A percentile compares a stretch with the other conserved stretches of the same genome.
Evolutionary conservation across 805 yeast species (phyloP).

Genomic region (Saturnispora bothae): DNA sequence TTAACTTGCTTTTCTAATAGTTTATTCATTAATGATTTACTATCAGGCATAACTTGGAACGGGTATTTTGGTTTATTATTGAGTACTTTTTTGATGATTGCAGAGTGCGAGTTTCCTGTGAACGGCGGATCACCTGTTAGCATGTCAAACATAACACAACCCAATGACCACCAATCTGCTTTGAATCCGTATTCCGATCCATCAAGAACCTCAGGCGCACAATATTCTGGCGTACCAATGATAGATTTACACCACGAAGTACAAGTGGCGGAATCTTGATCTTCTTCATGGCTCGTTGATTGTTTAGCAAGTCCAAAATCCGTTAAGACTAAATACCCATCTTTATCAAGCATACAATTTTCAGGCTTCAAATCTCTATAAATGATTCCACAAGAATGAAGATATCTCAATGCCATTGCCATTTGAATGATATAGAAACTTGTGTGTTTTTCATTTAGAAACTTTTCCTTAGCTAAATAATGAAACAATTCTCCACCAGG

Average conservation of each 20-base stretch:
- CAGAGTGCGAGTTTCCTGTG: slow-evolving; percentile 67
- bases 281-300: slow-evolving; percentile 14
- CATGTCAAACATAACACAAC: slow-evolving; percentile 69
- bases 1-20: slow-evolving; percentile 56
- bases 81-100: slow-evolving; percentile 61
- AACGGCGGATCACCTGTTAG: slow-evolving; percentile 81
- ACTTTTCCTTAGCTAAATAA: slow-evolving; percentile 37
- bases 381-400: slow-evolving; percentile 70
- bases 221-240: slow-evolving; percentile 71
- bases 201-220: slow-evolving; percentile 79
- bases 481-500: slow-evolving; percentile 85
- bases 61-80: slow-evolving; percentile 56
- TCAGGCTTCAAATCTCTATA: slow-evolving; percentile 87
- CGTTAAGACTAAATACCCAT: slow-evolving; percentile 71
- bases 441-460: slow-evolving; percentile 47
- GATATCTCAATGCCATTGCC: slow-evolving; percentile 61
- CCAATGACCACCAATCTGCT: slow-evolving; percentile 88
- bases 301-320: slow-evolving; percentile 73
- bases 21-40: slow-evolving; percentile 60
- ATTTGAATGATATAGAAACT: slow-evolving; percentile 74
- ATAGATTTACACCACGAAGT: slow-evolving; percentile 41
- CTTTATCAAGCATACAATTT: slow-evolving; percentile 63
- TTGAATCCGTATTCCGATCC: slow-evolving; percentile 67
- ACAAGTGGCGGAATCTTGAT: slow-evolving; percentile 19
- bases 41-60: slow-evolving; percentile 60